These are phyloP conservation scores for Mucor lusitanicus DNA, from an alignment of 371 early-diverging fungal species.

Conservation along the genomic window DNA sequence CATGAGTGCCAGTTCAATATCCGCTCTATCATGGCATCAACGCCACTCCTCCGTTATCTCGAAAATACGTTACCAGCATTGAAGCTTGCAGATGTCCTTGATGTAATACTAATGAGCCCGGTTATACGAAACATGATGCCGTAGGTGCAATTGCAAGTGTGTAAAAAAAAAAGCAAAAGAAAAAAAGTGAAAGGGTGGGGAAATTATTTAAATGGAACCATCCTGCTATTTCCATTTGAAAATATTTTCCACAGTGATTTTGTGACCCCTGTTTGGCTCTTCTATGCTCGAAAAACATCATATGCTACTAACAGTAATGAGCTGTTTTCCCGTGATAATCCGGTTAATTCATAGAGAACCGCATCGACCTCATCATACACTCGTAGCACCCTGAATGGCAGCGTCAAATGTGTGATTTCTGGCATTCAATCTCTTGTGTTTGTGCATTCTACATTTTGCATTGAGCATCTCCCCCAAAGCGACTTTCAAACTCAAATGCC, in stretches of 20 bases:
- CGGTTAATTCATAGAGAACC: not conserved
- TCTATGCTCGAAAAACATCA: not conserved
- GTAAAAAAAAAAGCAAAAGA: not conserved
- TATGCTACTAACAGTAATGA: not conserved
- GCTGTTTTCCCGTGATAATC: not conserved
- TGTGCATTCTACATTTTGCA: not conserved
- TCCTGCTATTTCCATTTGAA: not conserved
- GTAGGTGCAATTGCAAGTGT: not conserved
- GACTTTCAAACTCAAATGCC: not conserved
- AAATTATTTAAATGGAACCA: not conserved
- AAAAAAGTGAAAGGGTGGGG: not conserved
- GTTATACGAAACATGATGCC: slow-evolving; percentile 6
- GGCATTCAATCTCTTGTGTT: not conserved
- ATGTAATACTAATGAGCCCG: not conserved
- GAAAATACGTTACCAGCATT: not conserved
- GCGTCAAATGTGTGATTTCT: not conserved
- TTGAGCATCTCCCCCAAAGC: not conserved
- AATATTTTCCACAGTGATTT: not conserved
- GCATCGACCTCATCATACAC: not conserved
- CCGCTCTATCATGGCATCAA: not conserved
- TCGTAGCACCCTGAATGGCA: not conserved
- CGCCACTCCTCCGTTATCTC: not conserved
- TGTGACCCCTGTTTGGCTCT: not conserved
- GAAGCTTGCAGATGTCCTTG: not conserved
- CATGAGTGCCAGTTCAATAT: not conserved